Conservation (phyloP, 2,329 filamentous ascomycete species). For the Arthrobotrys conoides region DNA sequence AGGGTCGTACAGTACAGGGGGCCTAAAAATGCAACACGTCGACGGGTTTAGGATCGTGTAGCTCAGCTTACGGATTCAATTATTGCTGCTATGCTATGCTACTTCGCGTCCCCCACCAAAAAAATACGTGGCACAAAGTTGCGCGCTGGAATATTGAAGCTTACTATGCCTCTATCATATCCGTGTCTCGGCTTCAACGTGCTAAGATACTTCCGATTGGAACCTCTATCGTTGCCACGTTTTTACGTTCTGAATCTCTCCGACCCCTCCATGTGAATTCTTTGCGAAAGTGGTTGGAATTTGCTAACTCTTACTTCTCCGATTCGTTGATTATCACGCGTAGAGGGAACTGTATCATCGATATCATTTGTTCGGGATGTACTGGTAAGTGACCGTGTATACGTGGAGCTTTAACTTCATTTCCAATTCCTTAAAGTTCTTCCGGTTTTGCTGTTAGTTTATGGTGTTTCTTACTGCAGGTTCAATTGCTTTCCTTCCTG, state of each 20-base stretch:
- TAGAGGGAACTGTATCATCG: conserved; percentile 85
- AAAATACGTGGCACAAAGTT: conserved; percentile 48
- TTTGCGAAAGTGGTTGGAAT: conserved; percentile 66
- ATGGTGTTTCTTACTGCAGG: conserved; percentile 11
- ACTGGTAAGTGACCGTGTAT: conserved; percentile 74
- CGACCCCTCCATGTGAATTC: conserved; percentile 62
- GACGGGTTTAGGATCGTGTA: conserved; percentile 20
- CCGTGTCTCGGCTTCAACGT: conserved; percentile 16
- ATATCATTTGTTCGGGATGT: conserved; percentile 88
- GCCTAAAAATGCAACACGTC: conserved; percentile 47
- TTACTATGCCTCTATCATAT: conserved; percentile 11
- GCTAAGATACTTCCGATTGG: conserved; percentile 15
- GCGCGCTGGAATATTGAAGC: conserved; percentile 14
- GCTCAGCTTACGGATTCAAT: neutral
- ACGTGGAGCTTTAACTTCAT: conserved; percentile 29
- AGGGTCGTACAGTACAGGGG: conserved; percentile 18
- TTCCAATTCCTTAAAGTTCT: conserved; percentile 13
- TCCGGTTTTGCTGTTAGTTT: conserved; percentile 12
- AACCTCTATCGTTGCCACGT: conserved; percentile 30
- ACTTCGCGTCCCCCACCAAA: conserved; percentile 21
- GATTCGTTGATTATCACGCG: conserved; percentile 59
- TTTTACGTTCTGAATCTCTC: conserved; percentile 10
- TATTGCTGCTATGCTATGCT: conserved; percentile 3
- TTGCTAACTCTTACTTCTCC: conserved; percentile 66
- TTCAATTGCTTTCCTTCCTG: conserved; percentile 28